Base-by-base conservation (phyloP, 352 stramenopile species). In the Phytopythium ostracodes region DNA sequence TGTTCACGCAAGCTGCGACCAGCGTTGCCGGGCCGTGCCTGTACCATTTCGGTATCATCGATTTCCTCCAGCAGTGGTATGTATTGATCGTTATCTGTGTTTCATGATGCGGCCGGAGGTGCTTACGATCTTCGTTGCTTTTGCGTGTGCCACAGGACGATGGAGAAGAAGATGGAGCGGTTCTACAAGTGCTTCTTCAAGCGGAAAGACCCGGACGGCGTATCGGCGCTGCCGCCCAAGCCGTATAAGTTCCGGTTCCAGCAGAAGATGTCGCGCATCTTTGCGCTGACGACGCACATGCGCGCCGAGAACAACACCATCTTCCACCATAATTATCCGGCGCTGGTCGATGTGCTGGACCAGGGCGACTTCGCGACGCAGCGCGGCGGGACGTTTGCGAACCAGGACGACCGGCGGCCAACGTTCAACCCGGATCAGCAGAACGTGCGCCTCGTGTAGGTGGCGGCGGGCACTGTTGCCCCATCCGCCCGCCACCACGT, bases 21-120 rank as follows among this genome's bases (percentile, higher is more conserved):
- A 96, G 87, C 63, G 87, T 97, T 25, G 88, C 88, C 24, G 88
- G 87, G 38, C 89, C 89, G 49, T 92, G 84, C 33, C 68, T 96
- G 38, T 97, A 96, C 73, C 89, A 96, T 63, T 94, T 97, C 53
- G 89, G 89, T 57, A 96, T 97, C 65, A 97, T 97, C 64, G 89
- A 97, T 62, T 94, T 97, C 47, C 65, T 97, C 49, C 89, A 97
- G 73, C 84, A 96, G 62, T 97, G 87, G 87, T 91, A 63, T 62
- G 84, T 81, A 7, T 20, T 24, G n/a, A 33, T 11, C 18, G 51
- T 22, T 29, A 25, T 25, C 6, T 25, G 38, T 56, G 12, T 52
- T 22, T 46, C 4, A 3, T 49, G 18, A 9, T 6, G 7, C 22
- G 42, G n/a, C 6, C 14, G 20, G 8, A 25, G 20, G 0, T 17